A percentile compares a stretch with the other conserved stretches of the same genome.
Evolutionary conservation across 495 filamentous ascomycete genomes (phyloP).

Genomic region (Recurvomyces mirabilis): DNA sequence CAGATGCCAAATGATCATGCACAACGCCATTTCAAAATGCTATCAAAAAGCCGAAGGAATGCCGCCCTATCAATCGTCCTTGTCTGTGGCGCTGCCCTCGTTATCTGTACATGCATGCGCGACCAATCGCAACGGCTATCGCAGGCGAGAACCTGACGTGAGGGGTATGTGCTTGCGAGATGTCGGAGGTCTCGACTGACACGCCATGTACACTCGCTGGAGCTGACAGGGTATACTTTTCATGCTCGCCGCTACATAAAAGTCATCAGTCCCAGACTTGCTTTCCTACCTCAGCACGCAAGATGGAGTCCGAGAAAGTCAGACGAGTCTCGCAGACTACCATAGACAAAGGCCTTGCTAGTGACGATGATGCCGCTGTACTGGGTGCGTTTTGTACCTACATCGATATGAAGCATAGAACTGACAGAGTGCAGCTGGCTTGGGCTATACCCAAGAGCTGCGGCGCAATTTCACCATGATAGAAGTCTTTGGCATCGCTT

Average conservation of each 20-base stretch:
- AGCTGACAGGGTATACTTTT: no score
- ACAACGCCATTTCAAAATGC: no score
- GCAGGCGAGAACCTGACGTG: no score
- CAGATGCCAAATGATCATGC: no score
- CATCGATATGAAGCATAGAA: no score
- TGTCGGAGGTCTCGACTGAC: neutral
- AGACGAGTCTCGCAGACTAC: neutral
- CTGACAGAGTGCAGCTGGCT: no score
- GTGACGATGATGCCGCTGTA: conserved; percentile 17
- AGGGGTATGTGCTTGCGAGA: neutral
- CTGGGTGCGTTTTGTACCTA: conserved; percentile 19
- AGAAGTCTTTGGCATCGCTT: conserved; percentile 61
- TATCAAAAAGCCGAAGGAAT: no score
- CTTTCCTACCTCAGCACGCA: no score
- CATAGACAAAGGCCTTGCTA: conserved; percentile 14
- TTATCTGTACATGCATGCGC: neutral
- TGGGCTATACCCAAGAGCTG: conserved; percentile 64
- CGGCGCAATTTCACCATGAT: conserved; percentile 53
- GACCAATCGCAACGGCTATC: neutral
- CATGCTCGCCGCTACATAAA: no score
- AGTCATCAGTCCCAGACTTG: no score
- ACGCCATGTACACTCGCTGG: conserved; percentile 1
- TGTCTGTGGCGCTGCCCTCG: neutral
- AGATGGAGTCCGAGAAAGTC: no score
- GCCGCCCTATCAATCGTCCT: no score